Percentiles rank a stretch among this genome's conserved stretches.
Evolutionary conservation across 139 green algal species (phyloP).

Genomic region (Penium margaritaceum): DNA sequence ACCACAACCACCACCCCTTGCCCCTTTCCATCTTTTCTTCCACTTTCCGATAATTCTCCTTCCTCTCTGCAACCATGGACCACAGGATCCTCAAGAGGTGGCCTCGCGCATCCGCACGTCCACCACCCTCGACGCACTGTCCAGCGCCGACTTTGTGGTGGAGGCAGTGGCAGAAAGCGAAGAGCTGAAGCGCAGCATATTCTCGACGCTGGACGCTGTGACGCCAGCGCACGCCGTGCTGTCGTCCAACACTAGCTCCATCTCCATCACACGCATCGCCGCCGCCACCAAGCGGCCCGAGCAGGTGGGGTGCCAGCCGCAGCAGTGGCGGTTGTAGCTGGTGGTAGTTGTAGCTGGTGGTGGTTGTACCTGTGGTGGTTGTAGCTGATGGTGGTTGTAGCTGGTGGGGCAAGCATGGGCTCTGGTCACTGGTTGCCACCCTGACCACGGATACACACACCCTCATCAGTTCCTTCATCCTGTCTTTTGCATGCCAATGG

Average conservation of each 20-base stretch:
- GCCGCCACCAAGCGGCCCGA: conserved; percentile 67
- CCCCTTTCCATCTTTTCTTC: too few species aligned
- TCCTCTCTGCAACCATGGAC: too few species aligned
- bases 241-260: conserved; percentile 82
- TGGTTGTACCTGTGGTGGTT: neutral
- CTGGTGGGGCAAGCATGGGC: neutral
- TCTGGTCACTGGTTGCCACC: neutral
- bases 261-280: conserved; percentile 84
- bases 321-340: neutral
- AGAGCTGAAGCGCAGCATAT: conserved; percentile 67
- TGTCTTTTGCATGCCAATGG: neutral
- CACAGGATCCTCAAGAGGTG: conserved; percentile 10
- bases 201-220: conserved; percentile 59
- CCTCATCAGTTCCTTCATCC: neutral
- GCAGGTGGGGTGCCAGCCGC: conserved; percentile 52
- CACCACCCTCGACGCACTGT: conserved; percentile 38
- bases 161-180: conserved; percentile 80
- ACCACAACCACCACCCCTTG: too few species aligned
- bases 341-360: neutral
- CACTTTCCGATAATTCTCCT: too few species aligned
- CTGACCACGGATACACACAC: neutral
- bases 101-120: conserved; percentile 20
- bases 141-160: conserved; percentile 68
- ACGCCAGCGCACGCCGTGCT: conserved; percentile 56
- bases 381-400: neutral